Evolutionary conservation across 78 protist genomes (phyloP).

Genomic region (slime mould (Dictyostelium discoideum)): DNA sequence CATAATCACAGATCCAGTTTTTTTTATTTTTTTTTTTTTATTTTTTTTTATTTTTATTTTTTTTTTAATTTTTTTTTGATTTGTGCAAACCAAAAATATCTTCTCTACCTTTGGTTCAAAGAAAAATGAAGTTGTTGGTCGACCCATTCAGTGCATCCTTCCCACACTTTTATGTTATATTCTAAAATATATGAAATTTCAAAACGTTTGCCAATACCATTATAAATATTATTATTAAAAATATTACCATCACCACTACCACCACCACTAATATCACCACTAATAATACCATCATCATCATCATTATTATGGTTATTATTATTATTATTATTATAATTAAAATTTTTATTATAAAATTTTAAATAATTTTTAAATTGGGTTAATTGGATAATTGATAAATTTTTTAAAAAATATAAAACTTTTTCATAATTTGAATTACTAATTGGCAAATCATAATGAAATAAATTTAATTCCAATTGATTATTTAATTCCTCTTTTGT

Average conservation of each 20-base stretch:
- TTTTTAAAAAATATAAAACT: background rate
- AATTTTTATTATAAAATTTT: too few species aligned
- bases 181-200: background rate
- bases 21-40: too few species aligned
- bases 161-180: background rate
- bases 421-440: background rate
- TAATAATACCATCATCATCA: background rate
- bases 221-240: background rate
- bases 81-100: background rate
- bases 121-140: background rate
- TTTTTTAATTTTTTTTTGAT: background rate
- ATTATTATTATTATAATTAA: background rate
- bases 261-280: background rate
- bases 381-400: conserved; percentile 12
- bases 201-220: background rate
- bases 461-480: conserved; percentile 10
- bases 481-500: conserved; percentile 8
- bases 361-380: background rate
- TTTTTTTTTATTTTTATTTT: background rate
- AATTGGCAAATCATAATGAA: conserved; percentile 23
- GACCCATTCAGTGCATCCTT: background rate
- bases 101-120: background rate
- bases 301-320: background rate
- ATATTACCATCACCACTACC: background rate
- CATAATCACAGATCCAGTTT: too few species aligned